Percentiles rank a stretch among this genome's conserved stretches.
These are phyloP conservation scores for Sporothrix globosa DNA, from an alignment of 2,329 filamentous ascomycete genomes.

Conservation along the genomic window DNA sequence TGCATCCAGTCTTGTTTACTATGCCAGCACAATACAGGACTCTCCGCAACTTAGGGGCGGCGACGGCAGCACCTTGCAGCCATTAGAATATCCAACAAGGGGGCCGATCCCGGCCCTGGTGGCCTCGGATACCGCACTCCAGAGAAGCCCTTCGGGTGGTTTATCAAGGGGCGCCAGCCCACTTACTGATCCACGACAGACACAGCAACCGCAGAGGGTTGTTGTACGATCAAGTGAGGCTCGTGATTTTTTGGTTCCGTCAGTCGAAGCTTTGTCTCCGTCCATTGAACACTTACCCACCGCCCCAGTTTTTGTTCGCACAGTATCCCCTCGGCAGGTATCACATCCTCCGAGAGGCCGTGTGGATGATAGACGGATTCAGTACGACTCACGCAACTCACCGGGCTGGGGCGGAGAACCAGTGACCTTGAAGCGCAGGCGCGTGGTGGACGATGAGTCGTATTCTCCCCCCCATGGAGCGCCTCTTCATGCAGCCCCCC, in stretches of 20 bases:
- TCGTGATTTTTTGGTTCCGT: conserved; percentile 52
- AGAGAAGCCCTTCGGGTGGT: neutral
- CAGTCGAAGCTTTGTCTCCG: conserved; percentile 21
- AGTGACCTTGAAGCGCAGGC: conserved; percentile 19
- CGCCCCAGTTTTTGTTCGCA: conserved; percentile 36
- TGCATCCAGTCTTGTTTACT: neutral
- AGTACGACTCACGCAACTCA: neutral
- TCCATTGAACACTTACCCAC: conserved; percentile 48
- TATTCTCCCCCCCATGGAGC: neutral
- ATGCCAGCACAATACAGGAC: neutral
- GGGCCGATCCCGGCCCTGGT: neutral
- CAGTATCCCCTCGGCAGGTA: conserved; percentile 30
- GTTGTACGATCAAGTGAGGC: conserved; percentile 36
- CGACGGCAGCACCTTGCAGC: neutral
- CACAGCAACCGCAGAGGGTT: conserved; percentile 13
- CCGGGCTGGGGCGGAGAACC: conserved; percentile 23
- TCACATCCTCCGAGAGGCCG: conserved; percentile 20
- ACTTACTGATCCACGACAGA: neutral
- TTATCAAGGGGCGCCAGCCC: conserved; percentile 13
- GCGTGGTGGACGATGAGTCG: conserved; percentile 8
- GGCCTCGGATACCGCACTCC: neutral
- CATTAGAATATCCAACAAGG: neutral
- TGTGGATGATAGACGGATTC: neutral
- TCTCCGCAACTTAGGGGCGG: neutral
- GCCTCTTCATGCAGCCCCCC: neutral